Conservation (phyloP, 83 land plant genomes). For the Picea abies region DNA sequence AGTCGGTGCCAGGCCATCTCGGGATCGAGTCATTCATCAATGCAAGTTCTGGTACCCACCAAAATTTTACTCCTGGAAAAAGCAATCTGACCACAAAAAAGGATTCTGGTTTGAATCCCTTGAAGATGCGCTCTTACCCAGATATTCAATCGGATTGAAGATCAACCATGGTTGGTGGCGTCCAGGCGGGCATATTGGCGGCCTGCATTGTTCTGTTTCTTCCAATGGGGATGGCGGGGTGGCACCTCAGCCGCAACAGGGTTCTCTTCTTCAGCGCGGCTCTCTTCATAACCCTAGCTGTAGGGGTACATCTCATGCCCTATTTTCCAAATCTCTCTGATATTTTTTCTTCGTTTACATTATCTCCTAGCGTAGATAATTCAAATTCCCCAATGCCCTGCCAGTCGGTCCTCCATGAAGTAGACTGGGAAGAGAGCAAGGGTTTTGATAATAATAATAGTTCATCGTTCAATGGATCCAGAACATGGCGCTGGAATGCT, state of each 20-base stretch:
- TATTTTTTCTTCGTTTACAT: slow-evolving; percentile 34
- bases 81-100: too few relatives aligned
- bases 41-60: too few relatives aligned
- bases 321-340: slow-evolving; percentile 59
- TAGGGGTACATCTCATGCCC: slow-evolving; percentile 79
- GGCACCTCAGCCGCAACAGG: slow-evolving; percentile 89
- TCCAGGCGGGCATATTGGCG: slow-evolving; percentile 69
- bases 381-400: not conserved
- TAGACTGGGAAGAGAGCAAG: not conserved
- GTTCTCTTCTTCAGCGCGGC: slow-evolving; percentile 85
- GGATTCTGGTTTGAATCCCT: too few relatives aligned
- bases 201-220: slow-evolving; percentile 76
- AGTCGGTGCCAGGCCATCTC: too few relatives aligned
- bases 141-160: too few relatives aligned
- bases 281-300: slow-evolving; percentile 82
- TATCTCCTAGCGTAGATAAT: slow-evolving; percentile 15
- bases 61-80: too few relatives aligned
- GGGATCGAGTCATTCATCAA: too few relatives aligned
- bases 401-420: not conserved
- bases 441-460: not conserved
- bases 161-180: too few relatives aligned
- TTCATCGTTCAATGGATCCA: not conserved
- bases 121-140: too few relatives aligned
- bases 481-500: slow-evolving; percentile 28
- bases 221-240: slow-evolving; percentile 92